phyloP scores from a whole-genome alignment of 305 asterid genomes.

The Coffea humblotiana region DNA sequence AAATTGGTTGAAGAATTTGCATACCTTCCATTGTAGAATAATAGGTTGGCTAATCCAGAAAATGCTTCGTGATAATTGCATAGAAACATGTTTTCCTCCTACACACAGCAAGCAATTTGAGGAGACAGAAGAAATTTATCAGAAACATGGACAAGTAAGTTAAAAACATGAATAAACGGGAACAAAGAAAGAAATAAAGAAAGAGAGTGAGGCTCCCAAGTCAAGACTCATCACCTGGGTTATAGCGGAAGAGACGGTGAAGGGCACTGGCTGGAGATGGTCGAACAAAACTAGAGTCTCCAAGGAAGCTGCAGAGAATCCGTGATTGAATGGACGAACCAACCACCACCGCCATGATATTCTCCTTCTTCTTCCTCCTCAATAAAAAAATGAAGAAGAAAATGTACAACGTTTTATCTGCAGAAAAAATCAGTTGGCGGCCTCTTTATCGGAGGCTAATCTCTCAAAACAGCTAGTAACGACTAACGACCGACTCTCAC shows the following conservation, averaged over 20 bases:
- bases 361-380: background rate
- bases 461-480: too few species aligned
- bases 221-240: slow-evolving; percentile 41
- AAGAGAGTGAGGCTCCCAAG: background rate
- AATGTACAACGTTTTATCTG: too few species aligned
- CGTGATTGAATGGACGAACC: slow-evolving; percentile 59
- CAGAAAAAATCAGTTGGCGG: too few species aligned
- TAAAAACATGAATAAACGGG: too few species aligned
- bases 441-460: too few species aligned
- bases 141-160: too few species aligned
- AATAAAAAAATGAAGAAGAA: too few species aligned
- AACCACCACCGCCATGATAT: slow-evolving; percentile 48
- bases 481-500: too few species aligned
- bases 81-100: slow-evolving; percentile 59
- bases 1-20: background rate
- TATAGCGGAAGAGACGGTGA: slow-evolving; percentile 42
- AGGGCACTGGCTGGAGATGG: slow-evolving; percentile 27
- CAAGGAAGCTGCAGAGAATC: slow-evolving; percentile 52
- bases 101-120: slow-evolving; percentile 22
- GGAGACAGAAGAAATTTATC: background rate
- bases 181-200: background rate
- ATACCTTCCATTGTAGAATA: slow-evolving; percentile 66
- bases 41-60: slow-evolving; percentile 59
- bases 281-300: slow-evolving; percentile 55
- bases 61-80: slow-evolving; percentile 67